Evolutionary conservation across 345 rosid genomes (phyloP).

Genomic region (Pugionium dolabratum): DNA sequence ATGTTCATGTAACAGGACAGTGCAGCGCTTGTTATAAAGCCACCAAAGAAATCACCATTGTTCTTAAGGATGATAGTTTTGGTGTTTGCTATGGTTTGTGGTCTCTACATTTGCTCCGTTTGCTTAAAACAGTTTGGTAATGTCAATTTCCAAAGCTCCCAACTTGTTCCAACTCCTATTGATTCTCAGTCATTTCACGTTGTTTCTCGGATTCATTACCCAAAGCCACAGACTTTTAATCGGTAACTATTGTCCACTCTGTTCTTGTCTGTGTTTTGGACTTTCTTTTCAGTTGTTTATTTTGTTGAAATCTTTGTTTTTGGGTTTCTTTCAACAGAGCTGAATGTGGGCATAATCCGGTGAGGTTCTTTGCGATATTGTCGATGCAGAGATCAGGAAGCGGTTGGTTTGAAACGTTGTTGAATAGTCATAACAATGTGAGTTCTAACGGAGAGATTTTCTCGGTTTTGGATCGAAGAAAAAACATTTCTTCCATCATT

Average conservation of each 20-base stretch:
- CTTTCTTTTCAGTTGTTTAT: neutral
- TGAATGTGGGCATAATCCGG: conserved; percentile 79
- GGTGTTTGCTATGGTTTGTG: conserved; percentile 68
- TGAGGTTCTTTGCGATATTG: conserved; percentile 74
- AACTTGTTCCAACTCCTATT: conserved; percentile 46
- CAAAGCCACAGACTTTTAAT: conserved; percentile 75
- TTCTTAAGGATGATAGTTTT: conserved; percentile 72
- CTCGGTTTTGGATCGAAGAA: conserved; percentile 61
- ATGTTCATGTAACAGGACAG: conserved; percentile 53
- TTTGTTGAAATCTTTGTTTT: conserved; percentile 12
- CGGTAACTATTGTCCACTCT: conserved; percentile 48
- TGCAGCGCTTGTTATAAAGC: conserved; percentile 54
- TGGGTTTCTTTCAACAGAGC: conserved; percentile 45
- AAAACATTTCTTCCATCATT: conserved; percentile 61
- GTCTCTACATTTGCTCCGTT: conserved; percentile 61
- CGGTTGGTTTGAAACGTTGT: conserved; percentile 97
- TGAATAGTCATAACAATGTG: conserved; percentile 85
- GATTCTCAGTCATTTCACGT: conserved; percentile 25
- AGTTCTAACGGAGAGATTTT: conserved; percentile 98
- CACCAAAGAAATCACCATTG: conserved; percentile 70
- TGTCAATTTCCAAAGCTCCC: conserved; percentile 45
- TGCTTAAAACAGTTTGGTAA: conserved; percentile 68
- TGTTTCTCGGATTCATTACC: conserved; percentile 64
- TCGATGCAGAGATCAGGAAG: conserved; percentile 99
- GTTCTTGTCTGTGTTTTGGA: neutral